Percentiles rank a stretch among this genome's conserved stretches.
These are phyloP conservation scores for Hanseniaspora sp. DNA, from an alignment of 1,139 yeast species.

Conservation along the genomic window DNA sequence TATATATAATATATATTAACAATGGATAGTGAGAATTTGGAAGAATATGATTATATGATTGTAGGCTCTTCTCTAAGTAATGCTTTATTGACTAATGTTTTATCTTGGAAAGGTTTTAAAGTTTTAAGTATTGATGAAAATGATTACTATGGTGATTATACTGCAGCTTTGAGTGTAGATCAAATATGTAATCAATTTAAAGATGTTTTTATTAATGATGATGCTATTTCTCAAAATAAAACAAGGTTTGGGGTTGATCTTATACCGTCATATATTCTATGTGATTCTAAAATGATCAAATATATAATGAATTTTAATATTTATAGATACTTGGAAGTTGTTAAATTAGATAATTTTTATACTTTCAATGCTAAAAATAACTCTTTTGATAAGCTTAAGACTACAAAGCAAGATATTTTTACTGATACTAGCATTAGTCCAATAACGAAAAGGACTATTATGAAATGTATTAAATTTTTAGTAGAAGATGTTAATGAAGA, in stretches of 20 bases:
- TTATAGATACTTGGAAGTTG: constrained; percentile 83
- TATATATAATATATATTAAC: not conserved
- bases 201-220: constrained; percentile 36
- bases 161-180: constrained; percentile 70
- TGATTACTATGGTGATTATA: constrained; percentile 75
- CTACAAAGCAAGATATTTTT: constrained; percentile 84
- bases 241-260: constrained; percentile 61
- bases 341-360: constrained; percentile 77
- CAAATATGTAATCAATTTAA: constrained; percentile 68
- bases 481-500: constrained; percentile 26
- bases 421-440: constrained; percentile 73
- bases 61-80: constrained; percentile 89
- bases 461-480: constrained; percentile 88
- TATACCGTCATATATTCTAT: constrained; percentile 79
- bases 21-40: constrained; percentile 21
- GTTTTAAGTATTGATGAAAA: constrained; percentile 82
- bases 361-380: constrained; percentile 62
- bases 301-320: constrained; percentile 74
- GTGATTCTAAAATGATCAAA: constrained; percentile 72
- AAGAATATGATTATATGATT: constrained; percentile 73
- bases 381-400: constrained; percentile 70
- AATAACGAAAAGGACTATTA: constrained; percentile 67
- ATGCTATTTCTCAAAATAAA: constrained; percentile 58
- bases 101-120: constrained; percentile 91
- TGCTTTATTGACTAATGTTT: constrained; percentile 80